Percentiles rank a stretch among this genome's conserved stretches.
Conservation (phyloP, 2,329 filamentous ascomycete genomes). For the Apiospora aurea region DNA sequence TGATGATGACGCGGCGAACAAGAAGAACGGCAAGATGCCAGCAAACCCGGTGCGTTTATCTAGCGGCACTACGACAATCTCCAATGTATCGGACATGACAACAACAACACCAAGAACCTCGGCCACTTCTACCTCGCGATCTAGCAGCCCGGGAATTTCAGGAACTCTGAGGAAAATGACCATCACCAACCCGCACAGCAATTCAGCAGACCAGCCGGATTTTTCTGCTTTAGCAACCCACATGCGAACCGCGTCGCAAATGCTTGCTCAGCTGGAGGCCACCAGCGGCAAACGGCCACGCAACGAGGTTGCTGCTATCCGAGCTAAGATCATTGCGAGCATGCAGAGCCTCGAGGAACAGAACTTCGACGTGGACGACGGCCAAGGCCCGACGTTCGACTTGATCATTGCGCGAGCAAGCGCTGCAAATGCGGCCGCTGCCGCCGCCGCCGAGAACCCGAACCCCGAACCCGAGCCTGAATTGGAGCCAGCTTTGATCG, state of each 20-base stretch:
- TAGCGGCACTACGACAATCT: slow-evolving; percentile 41
- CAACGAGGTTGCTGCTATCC: slow-evolving; percentile 82
- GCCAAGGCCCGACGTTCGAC: slow-evolving; percentile 78
- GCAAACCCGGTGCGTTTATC: slow-evolving; percentile 34
- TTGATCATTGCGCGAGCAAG: slow-evolving; percentile 79
- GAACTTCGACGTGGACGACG: slow-evolving; percentile 78
- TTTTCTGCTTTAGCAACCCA: slow-evolving; percentile 84
- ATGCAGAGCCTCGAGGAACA: slow-evolving; percentile 90
- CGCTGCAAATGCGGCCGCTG: slow-evolving; percentile 51
- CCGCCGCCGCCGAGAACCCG: slow-evolving; percentile 31
- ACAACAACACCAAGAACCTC: slow-evolving; percentile 73
- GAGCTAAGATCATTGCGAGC: slow-evolving; percentile 86
- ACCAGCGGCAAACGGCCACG: slow-evolving; percentile 82
- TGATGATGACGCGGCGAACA: slow-evolving; percentile 54
- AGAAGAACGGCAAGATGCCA: slow-evolving; percentile 40
- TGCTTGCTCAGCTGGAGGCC: slow-evolving; percentile 83
- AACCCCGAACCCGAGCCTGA: slow-evolving; percentile 32
- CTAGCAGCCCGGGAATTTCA: slow-evolving; percentile 74
- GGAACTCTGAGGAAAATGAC: slow-evolving; percentile 66
- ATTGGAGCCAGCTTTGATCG: slow-evolving; percentile 63
- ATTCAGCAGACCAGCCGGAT: slow-evolving; percentile 73
- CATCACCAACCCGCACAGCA: slow-evolving; percentile 60
- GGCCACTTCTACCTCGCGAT: slow-evolving; percentile 71
- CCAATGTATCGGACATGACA: slow-evolving; percentile 64
- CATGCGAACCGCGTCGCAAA: slow-evolving; percentile 87